A percentile compares a stretch with the other conserved stretches of the same genome.
Evolutionary conservation across 768 basidiomycete species (phyloP).

Genomic region (Russula ochroleuca): DNA sequence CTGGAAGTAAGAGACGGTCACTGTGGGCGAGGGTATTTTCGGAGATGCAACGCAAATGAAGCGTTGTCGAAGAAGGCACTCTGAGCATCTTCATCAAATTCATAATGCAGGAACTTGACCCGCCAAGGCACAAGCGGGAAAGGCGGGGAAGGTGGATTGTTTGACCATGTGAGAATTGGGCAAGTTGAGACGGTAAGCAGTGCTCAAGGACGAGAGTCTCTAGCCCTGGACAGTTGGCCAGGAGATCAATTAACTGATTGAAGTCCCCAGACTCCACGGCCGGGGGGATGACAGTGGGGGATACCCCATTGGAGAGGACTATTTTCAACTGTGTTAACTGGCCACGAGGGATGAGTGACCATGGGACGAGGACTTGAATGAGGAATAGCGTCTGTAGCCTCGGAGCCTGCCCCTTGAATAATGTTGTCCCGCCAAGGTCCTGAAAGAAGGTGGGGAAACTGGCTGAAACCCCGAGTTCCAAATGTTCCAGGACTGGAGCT

Average conservation of each 20-base stretch:
- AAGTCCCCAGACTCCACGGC: not conserved
- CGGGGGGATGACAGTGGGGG: not conserved
- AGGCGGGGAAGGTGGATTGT: constrained; percentile 12
- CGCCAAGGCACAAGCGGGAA: constrained; percentile 1
- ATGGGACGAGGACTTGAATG: not conserved
- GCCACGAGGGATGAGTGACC: constrained; percentile 7
- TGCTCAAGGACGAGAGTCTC: constrained; percentile 1
- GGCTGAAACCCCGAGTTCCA: not conserved
- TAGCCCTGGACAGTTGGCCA: constrained; percentile 3
- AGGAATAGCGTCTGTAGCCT: constrained; percentile 8
- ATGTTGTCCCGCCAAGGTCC: not conserved
- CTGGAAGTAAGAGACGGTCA: not conserved
- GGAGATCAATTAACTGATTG: not conserved
- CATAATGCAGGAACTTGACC: constrained; percentile 5
- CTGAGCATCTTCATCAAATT: constrained; percentile 5
- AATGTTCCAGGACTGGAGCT: constrained; percentile 11
- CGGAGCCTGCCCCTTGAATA: constrained; percentile 6
- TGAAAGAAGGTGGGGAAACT: not conserved
- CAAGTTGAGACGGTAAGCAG: constrained; percentile 3
- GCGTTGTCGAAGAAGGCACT: not conserved
- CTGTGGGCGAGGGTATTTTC: not conserved
- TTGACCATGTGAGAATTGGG: not conserved
- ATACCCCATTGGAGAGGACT: not conserved
- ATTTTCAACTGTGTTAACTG: constrained; percentile 14
- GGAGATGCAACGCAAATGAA: constrained; percentile 6